phyloP scores from a whole-genome alignment of 345 rosid genomes.

The Eucalyptus sp. region DNA sequence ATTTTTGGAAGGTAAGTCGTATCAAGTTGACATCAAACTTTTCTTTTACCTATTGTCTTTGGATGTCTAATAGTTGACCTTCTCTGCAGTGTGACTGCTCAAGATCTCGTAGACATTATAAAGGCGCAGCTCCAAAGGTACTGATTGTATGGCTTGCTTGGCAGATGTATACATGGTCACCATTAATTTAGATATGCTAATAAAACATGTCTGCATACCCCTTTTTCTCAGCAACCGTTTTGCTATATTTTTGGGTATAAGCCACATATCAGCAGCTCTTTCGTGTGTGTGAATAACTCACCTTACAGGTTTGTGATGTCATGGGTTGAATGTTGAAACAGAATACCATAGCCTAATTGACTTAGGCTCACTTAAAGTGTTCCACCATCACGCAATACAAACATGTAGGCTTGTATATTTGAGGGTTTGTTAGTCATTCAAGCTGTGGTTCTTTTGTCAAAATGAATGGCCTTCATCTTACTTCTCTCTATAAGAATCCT shows the following conservation, averaged over 20 bases:
- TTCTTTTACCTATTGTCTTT: background rate
- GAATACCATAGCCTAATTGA: background rate
- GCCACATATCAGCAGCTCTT: background rate
- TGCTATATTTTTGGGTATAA: background rate
- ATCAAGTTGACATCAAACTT: background rate
- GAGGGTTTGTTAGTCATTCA: background rate
- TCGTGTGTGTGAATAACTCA: background rate
- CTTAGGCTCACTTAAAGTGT: background rate
- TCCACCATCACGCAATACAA: background rate
- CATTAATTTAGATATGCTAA: background rate
- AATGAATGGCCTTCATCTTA: background rate
- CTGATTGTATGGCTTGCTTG: background rate
- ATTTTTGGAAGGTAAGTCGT: constrained; percentile 80
- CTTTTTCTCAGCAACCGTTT: background rate
- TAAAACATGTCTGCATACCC: background rate
- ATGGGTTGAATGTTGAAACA: background rate
- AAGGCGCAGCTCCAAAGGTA: constrained; percentile 94
- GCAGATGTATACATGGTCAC: background rate
- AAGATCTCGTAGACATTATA: constrained; percentile 86
- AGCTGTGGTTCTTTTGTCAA: background rate
- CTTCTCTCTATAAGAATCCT: background rate
- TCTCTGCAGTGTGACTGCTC: constrained; percentile 75
- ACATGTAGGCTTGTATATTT: background rate
- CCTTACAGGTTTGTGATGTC: background rate
- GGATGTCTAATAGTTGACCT: background rate